Conservation (phyloP, 352 stramenopile genomes). For the Ochromonadaceae sp. region DNA sequence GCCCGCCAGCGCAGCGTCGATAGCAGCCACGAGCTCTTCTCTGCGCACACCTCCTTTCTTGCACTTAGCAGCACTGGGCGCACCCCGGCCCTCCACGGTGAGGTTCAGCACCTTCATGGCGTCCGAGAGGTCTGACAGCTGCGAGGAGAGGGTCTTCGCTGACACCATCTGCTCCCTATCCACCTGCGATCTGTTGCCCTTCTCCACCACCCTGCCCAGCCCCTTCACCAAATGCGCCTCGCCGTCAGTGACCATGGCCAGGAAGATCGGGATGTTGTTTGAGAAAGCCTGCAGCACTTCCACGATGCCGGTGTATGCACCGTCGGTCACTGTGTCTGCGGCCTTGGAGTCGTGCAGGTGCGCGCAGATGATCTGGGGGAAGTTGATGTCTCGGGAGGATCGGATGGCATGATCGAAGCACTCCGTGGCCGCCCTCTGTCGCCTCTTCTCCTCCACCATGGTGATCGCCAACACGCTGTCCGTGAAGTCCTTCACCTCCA, state of each 20-base stretch:
- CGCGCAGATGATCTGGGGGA: neutral
- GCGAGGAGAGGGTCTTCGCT: neutral
- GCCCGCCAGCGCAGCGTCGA: neutral
- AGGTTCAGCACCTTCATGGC: neutral
- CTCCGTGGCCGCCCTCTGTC: neutral
- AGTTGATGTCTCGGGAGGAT: neutral
- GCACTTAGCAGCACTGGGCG: neutral
- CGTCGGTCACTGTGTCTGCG: neutral
- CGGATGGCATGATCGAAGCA: neutral
- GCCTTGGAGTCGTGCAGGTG: neutral
- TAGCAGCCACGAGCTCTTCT: neutral
- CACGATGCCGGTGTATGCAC: neutral
- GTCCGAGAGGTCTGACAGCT: neutral
- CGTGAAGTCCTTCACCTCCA: neutral
- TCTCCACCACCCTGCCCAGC: neutral
- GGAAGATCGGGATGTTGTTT: slow-evolving; percentile 3
- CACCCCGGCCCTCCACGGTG: neutral
- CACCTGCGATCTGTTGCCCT: neutral
- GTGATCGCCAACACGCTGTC: neutral
- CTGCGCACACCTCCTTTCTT: neutral
- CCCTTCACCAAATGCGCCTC: neutral
- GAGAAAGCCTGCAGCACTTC: neutral
- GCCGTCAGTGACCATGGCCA: neutral
- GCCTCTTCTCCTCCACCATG: slow-evolving; percentile 1
- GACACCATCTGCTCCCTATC: neutral